Conservation (phyloP, 1,139 yeast genomes). For the Geotrichum phurueaensis region DNA sequence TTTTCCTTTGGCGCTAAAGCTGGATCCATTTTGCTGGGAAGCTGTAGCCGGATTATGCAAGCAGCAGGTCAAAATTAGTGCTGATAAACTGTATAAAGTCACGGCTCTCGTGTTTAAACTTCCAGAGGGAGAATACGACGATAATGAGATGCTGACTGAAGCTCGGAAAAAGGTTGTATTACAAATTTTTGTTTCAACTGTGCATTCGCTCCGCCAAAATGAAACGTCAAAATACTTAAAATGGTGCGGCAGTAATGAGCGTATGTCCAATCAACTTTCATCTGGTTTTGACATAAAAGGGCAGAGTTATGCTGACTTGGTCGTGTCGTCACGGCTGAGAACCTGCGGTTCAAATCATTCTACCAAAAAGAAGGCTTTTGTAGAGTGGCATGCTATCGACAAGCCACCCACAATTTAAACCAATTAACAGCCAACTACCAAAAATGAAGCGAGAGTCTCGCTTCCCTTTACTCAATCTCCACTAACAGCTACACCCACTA, state of each 20-base stretch:
- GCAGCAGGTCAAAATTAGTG: constrained; percentile 51
- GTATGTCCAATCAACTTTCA: neutral
- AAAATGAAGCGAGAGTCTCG: constrained; percentile 9
- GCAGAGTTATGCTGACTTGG: neutral
- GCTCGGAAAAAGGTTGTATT: neutral
- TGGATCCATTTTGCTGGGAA: constrained; percentile 81
- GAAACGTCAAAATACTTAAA: neutral
- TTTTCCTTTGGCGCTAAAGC: constrained; percentile 60
- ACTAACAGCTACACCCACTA: constrained; percentile 64
- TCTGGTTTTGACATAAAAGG: neutral
- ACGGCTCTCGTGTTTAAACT: neutral
- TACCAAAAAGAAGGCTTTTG: neutral
- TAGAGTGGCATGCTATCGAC: neutral
- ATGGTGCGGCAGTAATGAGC: neutral
- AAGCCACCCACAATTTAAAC: neutral
- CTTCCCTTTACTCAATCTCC: constrained; percentile 51
- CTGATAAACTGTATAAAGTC: constrained; percentile 51
- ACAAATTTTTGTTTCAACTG: neutral
- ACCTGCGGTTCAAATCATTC: neutral
- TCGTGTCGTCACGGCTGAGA: neutral
- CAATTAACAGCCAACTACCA: neutral
- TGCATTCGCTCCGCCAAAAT: neutral
- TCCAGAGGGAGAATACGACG: neutral
- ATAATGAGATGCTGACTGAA: neutral
- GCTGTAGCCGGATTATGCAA: constrained; percentile 73